Evolutionary conservation across 495 filamentous ascomycete species (phyloP).

Genomic region (Parachaetomium inaequale): DNA sequence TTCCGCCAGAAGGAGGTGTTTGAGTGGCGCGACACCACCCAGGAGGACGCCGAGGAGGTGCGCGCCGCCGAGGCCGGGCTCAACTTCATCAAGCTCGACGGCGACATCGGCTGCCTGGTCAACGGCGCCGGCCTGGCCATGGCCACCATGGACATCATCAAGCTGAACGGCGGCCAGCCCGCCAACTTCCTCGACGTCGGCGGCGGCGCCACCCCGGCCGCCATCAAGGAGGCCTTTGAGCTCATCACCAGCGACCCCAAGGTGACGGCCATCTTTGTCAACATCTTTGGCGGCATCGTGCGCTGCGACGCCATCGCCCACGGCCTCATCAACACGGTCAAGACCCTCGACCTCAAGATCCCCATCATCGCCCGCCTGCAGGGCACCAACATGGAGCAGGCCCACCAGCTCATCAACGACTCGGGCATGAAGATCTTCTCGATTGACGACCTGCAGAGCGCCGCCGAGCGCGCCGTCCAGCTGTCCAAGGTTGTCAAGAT

Average conservation of each 20-base stretch:
- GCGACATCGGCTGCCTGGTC: conserved; percentile 98
- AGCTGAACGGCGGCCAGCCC: conserved; percentile 92
- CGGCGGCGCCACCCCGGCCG: conserved; percentile 91
- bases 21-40: conserved; percentile 83
- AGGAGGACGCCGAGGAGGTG: conserved; percentile 97
- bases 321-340: conserved; percentile 89
- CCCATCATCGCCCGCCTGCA: conserved; percentile 95
- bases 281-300: conserved; percentile 99
- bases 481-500: conserved; percentile 99
- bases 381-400: conserved; percentile 97
- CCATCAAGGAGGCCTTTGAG: conserved; percentile 95
- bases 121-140: conserved; percentile 98
- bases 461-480: conserved; percentile 97
- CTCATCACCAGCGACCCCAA: conserved; percentile 98
- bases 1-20: conserved; percentile 97
- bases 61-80: conserved; percentile 88
- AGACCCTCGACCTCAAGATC: conserved; percentile 89
- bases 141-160: conserved; percentile 99
- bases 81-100: conserved; percentile 99
- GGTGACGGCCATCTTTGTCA: conserved; percentile 98
- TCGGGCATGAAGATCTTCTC: conserved; percentile 99
- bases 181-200: conserved; percentile 99
- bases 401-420: conserved; percentile 93
- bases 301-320: conserved; percentile 96
- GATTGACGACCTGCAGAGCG: conserved; percentile 95